A percentile compares a stretch with the other conserved stretches of the same genome.
phyloP scores from a whole-genome alignment of 2,329 filamentous ascomycete genomes.

The Penicillium sp. region DNA sequence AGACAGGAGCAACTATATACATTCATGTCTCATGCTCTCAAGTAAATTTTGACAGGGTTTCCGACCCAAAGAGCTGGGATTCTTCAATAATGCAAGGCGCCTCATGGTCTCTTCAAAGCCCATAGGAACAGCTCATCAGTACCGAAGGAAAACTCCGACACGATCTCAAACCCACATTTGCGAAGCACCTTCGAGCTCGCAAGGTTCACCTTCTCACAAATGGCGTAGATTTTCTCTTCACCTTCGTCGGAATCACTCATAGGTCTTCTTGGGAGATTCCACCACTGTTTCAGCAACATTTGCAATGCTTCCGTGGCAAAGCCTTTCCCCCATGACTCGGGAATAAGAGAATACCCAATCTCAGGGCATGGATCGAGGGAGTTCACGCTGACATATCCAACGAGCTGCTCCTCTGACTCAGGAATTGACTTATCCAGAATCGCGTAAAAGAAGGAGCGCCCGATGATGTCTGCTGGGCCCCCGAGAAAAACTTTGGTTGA shows the following conservation, averaged over 20 bases:
- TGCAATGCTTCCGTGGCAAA: conserved; percentile 30
- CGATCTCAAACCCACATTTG: conserved; percentile 25
- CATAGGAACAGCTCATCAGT: conserved; percentile 18
- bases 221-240: conserved; percentile 22
- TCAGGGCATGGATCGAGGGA: conserved; percentile 21
- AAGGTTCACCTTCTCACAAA: conserved; percentile 20
- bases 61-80: background rate
- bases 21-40: background rate
- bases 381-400: conserved; percentile 29
- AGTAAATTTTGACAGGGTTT: background rate
- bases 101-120: conserved; percentile 6
- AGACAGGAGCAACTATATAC: background rate
- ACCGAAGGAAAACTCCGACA: conserved; percentile 10
- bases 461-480: conserved; percentile 21
- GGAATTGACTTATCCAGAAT: conserved; percentile 23
- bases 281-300: conserved; percentile 28
- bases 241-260: background rate
- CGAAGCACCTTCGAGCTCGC: conserved; percentile 22
- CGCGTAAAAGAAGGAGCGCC: conserved; percentile 24
- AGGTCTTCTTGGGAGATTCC: conserved; percentile 17
- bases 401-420: conserved; percentile 10
- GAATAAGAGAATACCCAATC: conserved; percentile 29
- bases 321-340: conserved; percentile 29
- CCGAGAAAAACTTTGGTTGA: conserved; percentile 20
- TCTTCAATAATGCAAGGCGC: background rate